phyloP scores from a whole-genome alignment of 1,284 basidiomycete species.

The Rhizoctonia solani region DNA sequence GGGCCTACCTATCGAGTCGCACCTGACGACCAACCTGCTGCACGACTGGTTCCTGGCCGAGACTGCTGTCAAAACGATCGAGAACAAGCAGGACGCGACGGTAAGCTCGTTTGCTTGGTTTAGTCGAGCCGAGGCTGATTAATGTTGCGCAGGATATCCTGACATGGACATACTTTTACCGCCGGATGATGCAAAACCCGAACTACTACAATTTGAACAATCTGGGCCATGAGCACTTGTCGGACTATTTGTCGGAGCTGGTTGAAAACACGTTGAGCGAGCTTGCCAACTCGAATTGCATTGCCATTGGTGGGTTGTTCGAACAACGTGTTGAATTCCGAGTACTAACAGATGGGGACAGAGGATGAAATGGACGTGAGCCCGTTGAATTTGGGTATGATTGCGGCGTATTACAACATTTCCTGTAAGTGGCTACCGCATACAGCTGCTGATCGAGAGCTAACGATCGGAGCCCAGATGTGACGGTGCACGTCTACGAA shows the following conservation, averaged over 20 bases:
- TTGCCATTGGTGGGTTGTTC: conserved; percentile 73
- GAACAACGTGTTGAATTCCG: conserved; percentile 24
- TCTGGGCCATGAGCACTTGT: conserved; percentile 89
- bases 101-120: conserved; percentile 56
- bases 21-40: conserved; percentile 80
- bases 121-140: conserved; percentile 37
- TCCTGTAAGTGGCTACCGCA: conserved; percentile 60
- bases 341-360: conserved; percentile 44
- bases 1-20: conserved; percentile 96
- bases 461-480: conserved; percentile 61
- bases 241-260: conserved; percentile 93
- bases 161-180: conserved; percentile 96
- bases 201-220: conserved; percentile 96
- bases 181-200: conserved; percentile 92
- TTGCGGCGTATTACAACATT: conserved; percentile 91
- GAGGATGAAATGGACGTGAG: conserved; percentile 94
- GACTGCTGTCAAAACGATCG: conserved; percentile 97
- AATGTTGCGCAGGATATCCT: conserved; percentile 69
- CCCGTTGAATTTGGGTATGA: conserved; percentile 93
- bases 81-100: conserved; percentile 97
- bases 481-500: conserved; percentile 96
- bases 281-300: conserved; percentile 93
- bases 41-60: conserved; percentile 99
- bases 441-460: not conserved
- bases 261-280: conserved; percentile 93